Base-by-base conservation (phyloP, 2,329 filamentous ascomycete genomes). In the Ophiocordyceps polyrhachis-furcata region DNA sequence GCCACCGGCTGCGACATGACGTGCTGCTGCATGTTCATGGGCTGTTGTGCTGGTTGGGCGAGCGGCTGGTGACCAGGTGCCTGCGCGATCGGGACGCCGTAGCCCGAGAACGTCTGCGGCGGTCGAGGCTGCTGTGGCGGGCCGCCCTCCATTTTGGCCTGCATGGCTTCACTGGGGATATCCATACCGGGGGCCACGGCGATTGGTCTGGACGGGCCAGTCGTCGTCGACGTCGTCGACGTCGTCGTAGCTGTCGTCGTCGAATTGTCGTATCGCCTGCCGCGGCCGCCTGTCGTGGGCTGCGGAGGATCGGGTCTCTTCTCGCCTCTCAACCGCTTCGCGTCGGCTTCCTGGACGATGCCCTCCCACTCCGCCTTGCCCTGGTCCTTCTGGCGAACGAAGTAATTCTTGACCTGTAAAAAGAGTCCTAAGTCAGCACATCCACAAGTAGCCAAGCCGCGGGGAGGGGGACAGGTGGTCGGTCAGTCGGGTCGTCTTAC, bases 401-500 rank as follows among this genome's bases (percentile, higher is more conserved):
- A 82, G 53, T 79, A 81, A 53, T 83, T 83, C 53, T 81, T 80
- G 21, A 81, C 76, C 76, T 80, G 54, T 29, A 17, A 35, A 38
- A 17, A 28, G 14, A 46, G 42, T 32, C 8, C 14, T 25, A 40
- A 40, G 38, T 54, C 45, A 55, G 49, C 23, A 44, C 19, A 32
- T 20, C 11, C 43, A 14, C 11, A 12, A 28, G 6, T 17, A 28
- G 7, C 25, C 25, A 28, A 28, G 25, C 9, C 25, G 25, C 43
- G 29, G 5, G 17, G 32, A 13, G 20, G 31, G n/a, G 45, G 40
- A 42, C 9, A 13, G n/a, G 9, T 19, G 20, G 13, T 19, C 41
- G 43, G 41, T 43, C 4, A 11, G 25, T 28, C 25, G 4, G 25
- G 7, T 28, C 45, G 52, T 57, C 70, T 59, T 68, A 83, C 84